phyloP scores from a whole-genome alignment of 257 asterid species.

The Cynanchum wilfordii region DNA sequence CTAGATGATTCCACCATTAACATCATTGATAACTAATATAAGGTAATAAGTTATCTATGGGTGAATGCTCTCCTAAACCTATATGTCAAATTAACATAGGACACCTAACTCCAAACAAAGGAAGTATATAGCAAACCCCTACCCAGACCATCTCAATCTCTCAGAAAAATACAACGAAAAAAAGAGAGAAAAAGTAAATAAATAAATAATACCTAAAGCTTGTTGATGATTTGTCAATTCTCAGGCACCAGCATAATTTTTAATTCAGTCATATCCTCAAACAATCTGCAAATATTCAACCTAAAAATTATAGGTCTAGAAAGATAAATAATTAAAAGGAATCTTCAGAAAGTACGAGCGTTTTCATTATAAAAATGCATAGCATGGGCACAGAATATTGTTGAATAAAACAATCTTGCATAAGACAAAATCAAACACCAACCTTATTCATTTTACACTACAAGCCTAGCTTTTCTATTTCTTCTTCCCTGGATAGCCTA shows the following conservation, averaged over 20 bases:
- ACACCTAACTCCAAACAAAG: neutral
- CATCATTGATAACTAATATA: neutral
- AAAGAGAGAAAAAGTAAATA: no score
- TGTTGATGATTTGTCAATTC: neutral
- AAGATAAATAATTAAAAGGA: neutral
- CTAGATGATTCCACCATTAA: neutral
- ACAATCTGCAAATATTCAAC: constrained; percentile 2
- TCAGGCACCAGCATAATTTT: neutral
- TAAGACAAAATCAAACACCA: neutral
- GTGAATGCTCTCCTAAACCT: neutral
- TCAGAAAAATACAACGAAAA: no score
- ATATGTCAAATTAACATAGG: neutral
- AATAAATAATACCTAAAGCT: neutral
- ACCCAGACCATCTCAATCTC: no score
- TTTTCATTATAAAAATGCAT: neutral
- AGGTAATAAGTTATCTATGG: neutral
- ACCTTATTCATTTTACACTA: neutral
- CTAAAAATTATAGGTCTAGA: neutral
- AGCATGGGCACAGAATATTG: neutral
- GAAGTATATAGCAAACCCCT: no score
- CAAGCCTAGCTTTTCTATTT: constrained; percentile 2
- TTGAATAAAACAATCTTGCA: neutral
- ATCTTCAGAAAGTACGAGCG: neutral
- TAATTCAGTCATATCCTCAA: neutral
- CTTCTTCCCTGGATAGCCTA: neutral